Evolutionary conservation across 2,329 filamentous ascomycete species (phyloP).

Genomic region (Fusarium proliferatum): DNA sequence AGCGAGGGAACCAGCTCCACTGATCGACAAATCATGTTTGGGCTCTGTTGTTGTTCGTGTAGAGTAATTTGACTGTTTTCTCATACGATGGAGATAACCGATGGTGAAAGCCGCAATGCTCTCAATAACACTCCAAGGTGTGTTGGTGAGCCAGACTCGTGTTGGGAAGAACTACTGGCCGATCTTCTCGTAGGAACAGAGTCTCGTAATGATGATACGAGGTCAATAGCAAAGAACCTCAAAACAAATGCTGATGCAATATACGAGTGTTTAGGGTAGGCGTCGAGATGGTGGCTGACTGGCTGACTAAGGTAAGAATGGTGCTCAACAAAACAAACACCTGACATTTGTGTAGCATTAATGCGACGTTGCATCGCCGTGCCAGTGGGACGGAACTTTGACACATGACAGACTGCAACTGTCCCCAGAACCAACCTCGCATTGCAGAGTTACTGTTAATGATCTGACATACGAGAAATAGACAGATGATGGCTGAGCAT

Average conservation of each 20-base stretch:
- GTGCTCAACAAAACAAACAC: neutral
- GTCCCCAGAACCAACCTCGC: neutral
- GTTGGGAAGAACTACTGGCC: neutral
- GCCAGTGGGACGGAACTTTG: conserved; percentile 11
- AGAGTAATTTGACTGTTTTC: neutral
- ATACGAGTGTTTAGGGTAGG: conserved; percentile 22
- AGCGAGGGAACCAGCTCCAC: neutral
- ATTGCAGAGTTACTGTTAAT: neutral
- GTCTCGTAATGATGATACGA: neutral
- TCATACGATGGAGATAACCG: no score
- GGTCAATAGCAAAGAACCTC: neutral
- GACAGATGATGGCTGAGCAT: neutral
- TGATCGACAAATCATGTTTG: conserved; percentile 6
- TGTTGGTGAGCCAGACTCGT: neutral
- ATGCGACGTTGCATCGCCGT: conserved; percentile 34
- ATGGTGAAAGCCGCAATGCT: neutral
- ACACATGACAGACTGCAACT: conserved; percentile 28
- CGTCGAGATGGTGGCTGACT: neutral
- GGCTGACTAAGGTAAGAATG: conserved; percentile 17
- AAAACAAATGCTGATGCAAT: neutral
- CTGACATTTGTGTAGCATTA: conserved; percentile 17
- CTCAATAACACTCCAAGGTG: neutral
- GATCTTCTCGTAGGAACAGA: no score
- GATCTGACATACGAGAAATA: conserved; percentile 16
- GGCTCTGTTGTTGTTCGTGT: neutral